A percentile compares a stretch with the other conserved stretches of the same genome.
Conservation (phyloP, 352 stramenopile species). For the Hyaloperonospora brassicae region DNA sequence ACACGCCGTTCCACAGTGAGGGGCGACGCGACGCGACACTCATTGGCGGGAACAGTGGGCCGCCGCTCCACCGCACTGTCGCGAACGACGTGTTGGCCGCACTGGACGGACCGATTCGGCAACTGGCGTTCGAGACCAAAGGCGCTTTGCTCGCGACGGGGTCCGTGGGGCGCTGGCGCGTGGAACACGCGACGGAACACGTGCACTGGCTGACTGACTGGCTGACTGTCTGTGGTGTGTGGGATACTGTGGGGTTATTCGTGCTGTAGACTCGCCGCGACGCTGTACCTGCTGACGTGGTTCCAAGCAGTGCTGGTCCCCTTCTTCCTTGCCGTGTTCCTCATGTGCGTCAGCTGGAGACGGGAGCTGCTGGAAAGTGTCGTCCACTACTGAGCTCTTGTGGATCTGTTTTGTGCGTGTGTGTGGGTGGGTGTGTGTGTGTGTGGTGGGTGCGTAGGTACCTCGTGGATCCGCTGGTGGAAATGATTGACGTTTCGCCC, state of each 20-base stretch:
- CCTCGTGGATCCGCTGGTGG: slow-evolving; percentile 78
- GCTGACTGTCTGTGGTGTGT: neutral
- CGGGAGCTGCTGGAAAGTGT: neutral
- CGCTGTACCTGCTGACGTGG: slow-evolving; percentile 77
- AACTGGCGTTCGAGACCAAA: slow-evolving; percentile 75
- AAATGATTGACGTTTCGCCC: slow-evolving; percentile 84
- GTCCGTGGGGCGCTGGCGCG: slow-evolving; percentile 22
- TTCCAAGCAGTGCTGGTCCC: slow-evolving; percentile 80
- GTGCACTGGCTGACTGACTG: neutral
- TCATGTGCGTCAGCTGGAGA: slow-evolving; percentile 47
- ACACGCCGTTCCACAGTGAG: slow-evolving; percentile 12
- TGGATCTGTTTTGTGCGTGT: neutral
- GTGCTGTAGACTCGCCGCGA: slow-evolving; percentile 47
- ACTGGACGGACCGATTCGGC: slow-evolving; percentile 55
- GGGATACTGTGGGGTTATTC: neutral
- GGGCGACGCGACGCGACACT: neutral
- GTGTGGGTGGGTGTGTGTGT: slow-evolving; percentile 4
- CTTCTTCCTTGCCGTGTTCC: slow-evolving; percentile 84
- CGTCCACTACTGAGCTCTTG: no score
- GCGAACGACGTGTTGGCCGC: slow-evolving; percentile 50
- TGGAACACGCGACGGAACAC: no score
- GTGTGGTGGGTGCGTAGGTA: slow-evolving; percentile 32
- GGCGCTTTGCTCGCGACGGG: slow-evolving; percentile 74
- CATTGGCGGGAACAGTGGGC: slow-evolving; percentile 8
- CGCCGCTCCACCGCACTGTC: slow-evolving; percentile 40